Conservation (phyloP, 768 basidiomycete genomes). For the Leccinum arenicola region DNA sequence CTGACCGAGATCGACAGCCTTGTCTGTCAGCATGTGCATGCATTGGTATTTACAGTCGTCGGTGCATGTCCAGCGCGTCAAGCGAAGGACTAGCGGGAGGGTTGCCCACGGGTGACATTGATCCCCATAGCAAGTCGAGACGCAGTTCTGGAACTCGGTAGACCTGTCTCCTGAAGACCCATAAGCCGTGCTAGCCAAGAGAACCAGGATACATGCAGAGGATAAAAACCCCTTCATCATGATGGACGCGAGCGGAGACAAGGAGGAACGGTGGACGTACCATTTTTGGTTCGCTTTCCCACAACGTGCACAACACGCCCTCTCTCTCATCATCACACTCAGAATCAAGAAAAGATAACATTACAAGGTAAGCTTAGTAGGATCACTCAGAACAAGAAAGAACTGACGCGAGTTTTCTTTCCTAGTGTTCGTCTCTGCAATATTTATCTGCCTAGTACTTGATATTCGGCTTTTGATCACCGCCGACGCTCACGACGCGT, state of each 20-base stretch:
- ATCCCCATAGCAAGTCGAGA: conserved; percentile 32
- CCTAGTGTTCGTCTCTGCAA: background rate
- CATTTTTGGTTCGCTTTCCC: background rate
- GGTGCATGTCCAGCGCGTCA: conserved; percentile 83
- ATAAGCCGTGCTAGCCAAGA: conserved; percentile 5
- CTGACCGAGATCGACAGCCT: conserved; percentile 41
- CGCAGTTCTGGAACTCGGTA: conserved; percentile 34
- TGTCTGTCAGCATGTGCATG: conserved; percentile 74
- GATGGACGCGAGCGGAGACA: background rate
- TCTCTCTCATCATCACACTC: background rate
- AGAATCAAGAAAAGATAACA: background rate
- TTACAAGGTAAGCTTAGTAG: background rate
- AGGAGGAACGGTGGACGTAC: background rate
- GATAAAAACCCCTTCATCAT: conserved; percentile 17
- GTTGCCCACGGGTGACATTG: conserved; percentile 18
- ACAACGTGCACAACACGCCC: background rate
- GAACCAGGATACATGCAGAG: conserved; percentile 13
- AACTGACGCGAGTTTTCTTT: background rate
- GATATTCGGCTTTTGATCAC: background rate
- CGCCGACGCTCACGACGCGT: background rate
- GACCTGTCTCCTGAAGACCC: conserved; percentile 37
- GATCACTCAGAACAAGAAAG: background rate
- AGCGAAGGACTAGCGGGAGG: conserved; percentile 52
- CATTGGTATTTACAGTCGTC: conserved; percentile 91
- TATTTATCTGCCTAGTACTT: background rate